These are phyloP conservation scores for Sicyos edulis DNA, from an alignment of 306 rosid species.

Conservation along the genomic window DNA sequence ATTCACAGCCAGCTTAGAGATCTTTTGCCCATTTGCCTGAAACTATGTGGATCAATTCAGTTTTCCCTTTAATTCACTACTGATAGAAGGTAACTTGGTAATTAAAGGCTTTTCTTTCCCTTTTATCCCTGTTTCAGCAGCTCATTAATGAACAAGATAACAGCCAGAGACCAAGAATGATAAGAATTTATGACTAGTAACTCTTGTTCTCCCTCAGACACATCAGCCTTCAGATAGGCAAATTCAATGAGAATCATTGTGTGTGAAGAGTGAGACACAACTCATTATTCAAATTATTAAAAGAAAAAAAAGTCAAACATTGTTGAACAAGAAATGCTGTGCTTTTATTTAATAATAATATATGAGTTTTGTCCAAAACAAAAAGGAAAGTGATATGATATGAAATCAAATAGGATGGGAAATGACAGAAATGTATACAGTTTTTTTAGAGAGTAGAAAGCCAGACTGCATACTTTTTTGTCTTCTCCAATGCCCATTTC, in stretches of 20 bases:
- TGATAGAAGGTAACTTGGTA: neutral
- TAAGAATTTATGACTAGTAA: too few species aligned
- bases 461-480: constrained; percentile 15
- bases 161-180: neutral
- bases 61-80: constrained; percentile 4
- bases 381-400: constrained; percentile 11
- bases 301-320: neutral
- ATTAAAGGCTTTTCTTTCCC: neutral
- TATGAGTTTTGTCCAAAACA: constrained; percentile 17
- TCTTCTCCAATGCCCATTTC: constrained; percentile 16
- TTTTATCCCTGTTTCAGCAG: neutral
- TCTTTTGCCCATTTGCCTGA: neutral
- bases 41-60: neutral
- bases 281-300: neutral
- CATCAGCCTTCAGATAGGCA: neutral
- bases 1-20: neutral
- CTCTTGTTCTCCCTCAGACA: neutral
- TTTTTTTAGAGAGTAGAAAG: neutral
- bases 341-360: constrained; percentile 21
- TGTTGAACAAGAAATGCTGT: constrained; percentile 11
- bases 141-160: neutral
- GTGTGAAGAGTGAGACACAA: neutral
- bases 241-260: neutral
- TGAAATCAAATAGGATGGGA: constrained; percentile 17
- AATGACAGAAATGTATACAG: constrained; percentile 3